Conservation (phyloP, 768 basidiomycete genomes). For the Boletus insuetus region DNA sequence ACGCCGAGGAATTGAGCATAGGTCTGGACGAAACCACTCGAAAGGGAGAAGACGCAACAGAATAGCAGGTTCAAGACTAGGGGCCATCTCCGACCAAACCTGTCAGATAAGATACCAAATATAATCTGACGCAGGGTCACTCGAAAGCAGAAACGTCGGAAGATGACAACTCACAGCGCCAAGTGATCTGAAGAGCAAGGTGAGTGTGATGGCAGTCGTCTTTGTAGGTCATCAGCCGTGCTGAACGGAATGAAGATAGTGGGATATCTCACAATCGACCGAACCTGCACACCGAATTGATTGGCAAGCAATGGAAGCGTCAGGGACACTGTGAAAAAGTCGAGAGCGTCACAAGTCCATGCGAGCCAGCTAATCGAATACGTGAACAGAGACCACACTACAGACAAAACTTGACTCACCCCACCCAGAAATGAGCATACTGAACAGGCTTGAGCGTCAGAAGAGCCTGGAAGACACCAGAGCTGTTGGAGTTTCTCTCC, state of each 20-base stretch:
- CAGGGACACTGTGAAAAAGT: conserved; percentile 79
- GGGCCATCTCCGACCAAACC: conserved; percentile 94
- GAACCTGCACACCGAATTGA: conserved; percentile 46
- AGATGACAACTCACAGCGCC: conserved; percentile 50
- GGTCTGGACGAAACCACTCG: conserved; percentile 75
- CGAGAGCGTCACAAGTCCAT: conserved; percentile 85
- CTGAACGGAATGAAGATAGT: not conserved
- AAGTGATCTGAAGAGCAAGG: conserved; percentile 83
- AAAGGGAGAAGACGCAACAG: conserved; percentile 71
- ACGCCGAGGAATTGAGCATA: conserved; percentile 79
- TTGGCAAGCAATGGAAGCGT: conserved; percentile 44
- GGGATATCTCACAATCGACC: conserved; percentile 41
- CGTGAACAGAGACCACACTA: not conserved
- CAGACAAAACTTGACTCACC: conserved; percentile 33
- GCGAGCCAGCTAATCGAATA: conserved; percentile 62
- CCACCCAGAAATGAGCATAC: conserved; percentile 57
- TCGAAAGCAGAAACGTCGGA: not conserved
- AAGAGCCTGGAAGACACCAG: conserved; percentile 44
- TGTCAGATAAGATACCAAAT: conserved; percentile 84
- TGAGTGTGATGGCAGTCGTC: conserved; percentile 87
- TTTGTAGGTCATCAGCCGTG: conserved; percentile 9
- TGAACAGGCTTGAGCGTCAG: conserved; percentile 47
- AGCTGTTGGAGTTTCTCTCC: conserved; percentile 35
- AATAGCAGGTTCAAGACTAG: conserved; percentile 73
- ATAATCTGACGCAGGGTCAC: conserved; percentile 39